These are phyloP conservation scores for Naumovozyma castellii DNA, from an alignment of 805 yeast species.

Conservation along the genomic window DNA sequence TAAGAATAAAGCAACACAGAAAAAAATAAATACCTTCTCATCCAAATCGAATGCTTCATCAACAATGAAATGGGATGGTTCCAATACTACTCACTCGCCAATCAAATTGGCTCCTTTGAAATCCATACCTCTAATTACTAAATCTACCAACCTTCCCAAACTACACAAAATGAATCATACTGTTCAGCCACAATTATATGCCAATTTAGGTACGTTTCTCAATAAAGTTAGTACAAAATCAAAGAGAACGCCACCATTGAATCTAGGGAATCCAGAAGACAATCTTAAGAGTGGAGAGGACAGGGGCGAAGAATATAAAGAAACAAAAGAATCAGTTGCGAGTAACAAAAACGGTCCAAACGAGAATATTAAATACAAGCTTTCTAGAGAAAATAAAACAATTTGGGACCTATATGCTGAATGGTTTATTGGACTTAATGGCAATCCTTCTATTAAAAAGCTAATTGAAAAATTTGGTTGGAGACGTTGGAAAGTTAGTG, in stretches of 20 bases:
- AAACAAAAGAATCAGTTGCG: not conserved
- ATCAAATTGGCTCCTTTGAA: not conserved
- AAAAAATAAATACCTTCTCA: no score
- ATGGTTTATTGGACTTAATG: slow-evolving; percentile 31
- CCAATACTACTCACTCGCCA: not conserved
- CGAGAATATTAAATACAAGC: slow-evolving; percentile 27
- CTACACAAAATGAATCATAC: not conserved
- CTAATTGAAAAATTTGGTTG: slow-evolving; percentile 29
- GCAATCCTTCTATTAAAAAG: slow-evolving; percentile 24
- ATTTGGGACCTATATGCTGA: slow-evolving; percentile 32
- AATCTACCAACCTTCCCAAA: not conserved
- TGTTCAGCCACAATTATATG: not conserved
- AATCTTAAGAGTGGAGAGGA: not conserved
- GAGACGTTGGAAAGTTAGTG: slow-evolving; percentile 32
- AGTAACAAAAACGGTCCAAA: slow-evolving; percentile 16
- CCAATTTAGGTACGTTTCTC: not conserved
- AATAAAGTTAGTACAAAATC: not conserved
- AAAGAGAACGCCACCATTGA: not conserved
- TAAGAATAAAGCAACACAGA: no score
- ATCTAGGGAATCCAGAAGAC: not conserved
- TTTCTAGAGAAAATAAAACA: slow-evolving; percentile 31
- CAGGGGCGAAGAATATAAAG: no score
- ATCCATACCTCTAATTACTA: not conserved
- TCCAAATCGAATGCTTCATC: no score
- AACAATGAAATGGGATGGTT: no score